phyloP scores from a whole-genome alignment of 2,329 filamentous ascomycete species.

The Monosporascus sp. region DNA sequence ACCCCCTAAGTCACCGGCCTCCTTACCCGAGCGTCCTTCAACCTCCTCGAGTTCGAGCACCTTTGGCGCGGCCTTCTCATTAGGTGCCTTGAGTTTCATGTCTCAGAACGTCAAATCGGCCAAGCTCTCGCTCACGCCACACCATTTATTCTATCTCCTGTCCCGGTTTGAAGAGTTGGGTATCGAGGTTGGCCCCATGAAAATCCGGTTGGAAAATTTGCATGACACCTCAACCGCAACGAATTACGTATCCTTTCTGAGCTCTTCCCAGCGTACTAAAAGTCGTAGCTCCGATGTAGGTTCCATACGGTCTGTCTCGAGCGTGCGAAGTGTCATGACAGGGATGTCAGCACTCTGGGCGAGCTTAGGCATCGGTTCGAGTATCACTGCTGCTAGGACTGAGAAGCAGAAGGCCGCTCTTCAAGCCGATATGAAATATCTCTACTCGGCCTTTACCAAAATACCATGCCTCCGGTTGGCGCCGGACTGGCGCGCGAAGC shows the following conservation, averaged over 20 bases:
- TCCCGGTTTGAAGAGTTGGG: conserved; percentile 91
- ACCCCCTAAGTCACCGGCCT: conserved; percentile 50
- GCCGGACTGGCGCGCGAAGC: conserved; percentile 85
- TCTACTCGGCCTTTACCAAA: conserved; percentile 98
- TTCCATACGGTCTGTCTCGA: conserved; percentile 93
- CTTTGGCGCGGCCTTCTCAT: conserved; percentile 79
- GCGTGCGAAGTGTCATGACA: conserved; percentile 95
- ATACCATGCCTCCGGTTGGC: conserved; percentile 86
- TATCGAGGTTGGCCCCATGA: conserved; percentile 92
- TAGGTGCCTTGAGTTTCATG: conserved; percentile 78
- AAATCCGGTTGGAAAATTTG: conserved; percentile 88
- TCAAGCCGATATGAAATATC: conserved; percentile 85
- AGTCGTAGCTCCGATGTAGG: conserved; percentile 77
- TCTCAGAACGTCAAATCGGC: conserved; percentile 83
- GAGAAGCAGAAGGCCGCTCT: conserved; percentile 86
- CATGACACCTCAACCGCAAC: conserved; percentile 80
- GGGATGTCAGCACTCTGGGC: conserved; percentile 93
- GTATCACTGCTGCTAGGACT: conserved; percentile 73
- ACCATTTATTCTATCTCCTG: conserved; percentile 94
- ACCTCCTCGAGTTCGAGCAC: conserved; percentile 67
- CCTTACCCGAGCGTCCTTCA: conserved; percentile 55
- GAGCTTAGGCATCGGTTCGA: conserved; percentile 75
- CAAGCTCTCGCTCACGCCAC: conserved; percentile 87
- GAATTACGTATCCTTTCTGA: conserved; percentile 94
- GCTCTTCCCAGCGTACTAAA: conserved; percentile 75